Evolutionary conservation across 495 filamentous ascomycete genomes (phyloP), one percentile per base, ranked within the genome.

Genomic region (Wilcoxina mikolae): DNA sequence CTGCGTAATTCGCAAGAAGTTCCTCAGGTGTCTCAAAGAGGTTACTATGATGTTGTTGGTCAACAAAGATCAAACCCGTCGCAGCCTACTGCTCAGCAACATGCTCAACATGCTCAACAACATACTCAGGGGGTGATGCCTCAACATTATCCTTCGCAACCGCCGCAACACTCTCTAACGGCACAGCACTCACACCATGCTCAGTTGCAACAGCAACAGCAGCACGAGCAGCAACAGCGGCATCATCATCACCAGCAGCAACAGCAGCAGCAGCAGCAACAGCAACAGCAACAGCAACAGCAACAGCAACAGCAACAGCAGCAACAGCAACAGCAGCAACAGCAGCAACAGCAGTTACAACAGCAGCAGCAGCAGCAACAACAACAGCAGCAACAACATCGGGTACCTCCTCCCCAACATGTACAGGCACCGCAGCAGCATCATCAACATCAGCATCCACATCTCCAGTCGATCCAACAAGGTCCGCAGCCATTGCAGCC

Each of bases 361-460:
- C n/a, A n/a, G n/a, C n/a, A n/a, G n/a, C n/a, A 20, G 31, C 53
- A 26, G 11, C 54, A 51, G 23, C 23, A 12, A 3, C 35, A 39
- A 46, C 43, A 46, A 2, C 43, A 46, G 12, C 43, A 51, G 3
- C 47, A 51, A 1, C 23, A 51, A 24, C 17, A 28, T 28, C n/a
- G 11, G 35, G 38, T 2, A 29, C 52, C 45, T 9, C 38, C 10
- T 26, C 39, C 20, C 38, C 52, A 54, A 26, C 50, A 53, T 9
- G 15, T 28, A 45, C 52, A 54, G 9, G 52, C 52, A 23, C 41
- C 25, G 33, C 51, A 28, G 11, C 50, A 52, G 41, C 61, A 25
- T 55, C 57, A n/a, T 31, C 62, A 64, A 57, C 51, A 25, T 31
- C 62, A 24, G 27, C 44, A 38, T 1, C 46, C 23, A 28, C 52